These are phyloP conservation scores for Sclerospora graminicola DNA, from an alignment of 352 stramenopile genomes.

Conservation along the genomic window DNA sequence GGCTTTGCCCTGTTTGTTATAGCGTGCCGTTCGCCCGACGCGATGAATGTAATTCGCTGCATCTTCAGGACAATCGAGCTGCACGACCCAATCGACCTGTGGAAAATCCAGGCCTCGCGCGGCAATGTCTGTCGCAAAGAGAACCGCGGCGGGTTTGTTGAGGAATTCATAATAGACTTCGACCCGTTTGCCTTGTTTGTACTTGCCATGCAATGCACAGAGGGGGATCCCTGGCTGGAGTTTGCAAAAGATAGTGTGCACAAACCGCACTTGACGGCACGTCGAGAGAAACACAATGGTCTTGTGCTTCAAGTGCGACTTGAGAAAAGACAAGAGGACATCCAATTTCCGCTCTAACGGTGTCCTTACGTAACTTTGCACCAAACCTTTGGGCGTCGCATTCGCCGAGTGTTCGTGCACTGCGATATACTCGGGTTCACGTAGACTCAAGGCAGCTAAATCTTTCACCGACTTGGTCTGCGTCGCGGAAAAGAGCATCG, in stretches of 20 bases:
- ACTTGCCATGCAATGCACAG: conserved; percentile 96
- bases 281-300: conserved; percentile 98
- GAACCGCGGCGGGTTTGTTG: conserved; percentile 84
- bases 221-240: conserved; percentile 95
- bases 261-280: conserved; percentile 93
- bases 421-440: conserved; percentile 94
- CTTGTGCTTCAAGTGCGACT: conserved; percentile 97
- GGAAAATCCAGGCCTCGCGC: conserved; percentile 97
- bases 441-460: conserved; percentile 90
- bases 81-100: conserved; percentile 97
- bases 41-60: conserved; percentile 97
- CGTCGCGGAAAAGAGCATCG: conserved; percentile 95
- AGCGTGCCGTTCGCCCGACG: conserved; percentile 93
- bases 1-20: conserved; percentile 90
- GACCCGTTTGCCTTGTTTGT: conserved; percentile 96
- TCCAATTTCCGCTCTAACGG: conserved; percentile 95
- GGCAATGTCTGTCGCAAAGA: conserved; percentile 99
- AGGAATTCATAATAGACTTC: conserved; percentile 99
- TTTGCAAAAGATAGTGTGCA: conserved; percentile 93
- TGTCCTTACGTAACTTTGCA: conserved; percentile 95
- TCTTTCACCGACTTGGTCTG: conserved; percentile 97
- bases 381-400: conserved; percentile 87
- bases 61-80: conserved; percentile 97
- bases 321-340: conserved; percentile 97
- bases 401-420: conserved; percentile 90